phyloP scores from a whole-genome alignment of 1,284 basidiomycete species.

The Phellopilus nigrolimitatus region DNA sequence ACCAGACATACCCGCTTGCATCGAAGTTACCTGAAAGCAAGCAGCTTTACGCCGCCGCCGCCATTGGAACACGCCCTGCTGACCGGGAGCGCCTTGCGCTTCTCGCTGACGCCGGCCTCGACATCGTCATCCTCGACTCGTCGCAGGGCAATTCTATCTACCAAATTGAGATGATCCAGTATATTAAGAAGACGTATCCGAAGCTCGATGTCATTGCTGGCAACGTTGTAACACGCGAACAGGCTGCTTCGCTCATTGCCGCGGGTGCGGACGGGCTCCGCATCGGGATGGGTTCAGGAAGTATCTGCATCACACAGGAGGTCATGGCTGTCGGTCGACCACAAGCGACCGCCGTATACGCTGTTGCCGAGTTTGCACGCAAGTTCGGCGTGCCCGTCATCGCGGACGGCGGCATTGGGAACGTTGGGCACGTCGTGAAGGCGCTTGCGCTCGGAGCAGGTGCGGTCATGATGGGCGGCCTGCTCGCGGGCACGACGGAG shows the following conservation, averaged over 20 bases:
- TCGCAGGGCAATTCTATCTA: slow-evolving; percentile 95
- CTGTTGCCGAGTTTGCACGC: slow-evolving; percentile 90
- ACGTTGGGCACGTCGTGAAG: slow-evolving; percentile 98
- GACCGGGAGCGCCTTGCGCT: slow-evolving; percentile 84
- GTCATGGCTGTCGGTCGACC: slow-evolving; percentile 99
- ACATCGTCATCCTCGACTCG: slow-evolving; percentile 94
- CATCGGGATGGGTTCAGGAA: slow-evolving; percentile 97
- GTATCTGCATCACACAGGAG: slow-evolving; percentile 99
- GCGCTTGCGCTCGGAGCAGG: slow-evolving; percentile 90
- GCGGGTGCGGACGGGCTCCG: slow-evolving; percentile 94
- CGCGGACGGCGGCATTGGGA: slow-evolving; percentile 95
- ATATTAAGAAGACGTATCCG: slow-evolving; percentile 88
- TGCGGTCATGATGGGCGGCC: slow-evolving; percentile 98
- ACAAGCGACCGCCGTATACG: slow-evolving; percentile 94
- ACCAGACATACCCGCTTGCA: slow-evolving; percentile 94
- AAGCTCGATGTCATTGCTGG: slow-evolving; percentile 91
- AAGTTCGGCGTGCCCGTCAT: slow-evolving; percentile 96
- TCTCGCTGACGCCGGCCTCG: slow-evolving; percentile 91
- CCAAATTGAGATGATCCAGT: slow-evolving; percentile 93
- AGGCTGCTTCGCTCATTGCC: slow-evolving; percentile 90
- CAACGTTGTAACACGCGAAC: slow-evolving; percentile 97
- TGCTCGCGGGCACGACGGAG: slow-evolving; percentile 95
- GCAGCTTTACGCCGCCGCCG: slow-evolving; percentile 97
- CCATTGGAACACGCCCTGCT: slow-evolving; percentile 88
- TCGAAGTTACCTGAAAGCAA: slow-evolving; percentile 91